Base-by-base conservation (phyloP, 495 filamentous ascomycete genomes). In the Tuber umbilicatum region DNA sequence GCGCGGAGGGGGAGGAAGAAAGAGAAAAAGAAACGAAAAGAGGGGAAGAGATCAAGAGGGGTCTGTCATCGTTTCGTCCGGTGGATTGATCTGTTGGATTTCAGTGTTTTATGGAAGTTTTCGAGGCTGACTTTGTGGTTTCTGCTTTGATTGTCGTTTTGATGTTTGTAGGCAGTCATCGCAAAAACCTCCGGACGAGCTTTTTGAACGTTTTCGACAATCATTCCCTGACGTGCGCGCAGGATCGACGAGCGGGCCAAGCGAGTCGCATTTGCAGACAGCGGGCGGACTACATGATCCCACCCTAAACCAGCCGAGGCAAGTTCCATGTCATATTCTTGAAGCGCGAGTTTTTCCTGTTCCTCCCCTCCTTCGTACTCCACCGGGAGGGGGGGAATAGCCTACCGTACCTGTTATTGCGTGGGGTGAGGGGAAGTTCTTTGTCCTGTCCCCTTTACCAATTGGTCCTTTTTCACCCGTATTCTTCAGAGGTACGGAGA, bases 171-270 rank as follows among this genome's bases (percentile, higher is more conserved):
- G 81, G 75, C 81, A 82, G 72, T 82, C 81, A 27, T 82, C 81
- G 38, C 81, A 82, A 70, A 82, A 81, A 60, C 81, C 81, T 64
- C 73, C 81, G 73, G 81, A 82, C 55, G 81, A 82, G 74, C 74
- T 82, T 19, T 82, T 82, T 64, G 81, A 82, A 64, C 80, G 81
- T 16, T 82, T 82, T 73, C 74, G 81, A 75, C 78, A 82, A 70
- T 82, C 81, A 23, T 82, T 82, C 71, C 81, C 81, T 31, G 76
- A 76, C 41, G 78, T 82, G 21, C 73, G 81, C 17, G 75, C 70
- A 70, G 75, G 78, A 38, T 75, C 80, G 39, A 77, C 77, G 38
- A 70, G 71, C 35, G 75, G 73, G n/a, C 37, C 78, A 60, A 81
- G 55, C 67, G 74, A 73, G 47, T 78, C 75, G 14, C 81, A 78